Percentiles rank a stretch among this genome's conserved stretches.
These are phyloP conservation scores for Oehlia diaphana DNA, from an alignment of 192 early-diverging fungal genomes.

Conservation along the genomic window DNA sequence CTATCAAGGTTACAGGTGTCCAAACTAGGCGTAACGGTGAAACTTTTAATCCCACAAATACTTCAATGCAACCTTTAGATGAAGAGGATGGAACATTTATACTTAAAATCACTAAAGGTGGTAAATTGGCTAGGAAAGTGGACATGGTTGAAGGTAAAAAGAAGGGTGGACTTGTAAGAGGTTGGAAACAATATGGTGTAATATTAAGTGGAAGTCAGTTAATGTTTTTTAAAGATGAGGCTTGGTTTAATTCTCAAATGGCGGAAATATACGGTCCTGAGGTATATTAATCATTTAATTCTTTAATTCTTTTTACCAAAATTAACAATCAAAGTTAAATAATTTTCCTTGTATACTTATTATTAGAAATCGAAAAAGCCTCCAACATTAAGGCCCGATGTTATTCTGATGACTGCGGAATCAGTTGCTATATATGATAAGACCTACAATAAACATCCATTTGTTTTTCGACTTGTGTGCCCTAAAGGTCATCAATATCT, in stretches of 20 bases:
- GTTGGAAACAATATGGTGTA: conserved; percentile 76
- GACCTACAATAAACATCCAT: conserved; percentile 70
- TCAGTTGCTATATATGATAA: conserved; percentile 70
- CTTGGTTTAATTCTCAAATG: conserved; percentile 51
- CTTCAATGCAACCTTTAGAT: conserved; percentile 16
- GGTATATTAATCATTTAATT: not conserved
- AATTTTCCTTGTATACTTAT: not conserved
- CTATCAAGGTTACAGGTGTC: conserved; percentile 15
- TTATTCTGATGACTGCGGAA: conserved; percentile 45
- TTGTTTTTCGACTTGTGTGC: conserved; percentile 71
- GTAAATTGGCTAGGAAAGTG: conserved; percentile 70
- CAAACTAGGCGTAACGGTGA: conserved; percentile 11
- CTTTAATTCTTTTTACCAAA: not conserved
- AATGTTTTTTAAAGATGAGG: conserved; percentile 66
- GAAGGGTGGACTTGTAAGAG: conserved; percentile 55
- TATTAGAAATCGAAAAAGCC: conserved; percentile 24
- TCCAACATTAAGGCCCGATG: conserved; percentile 31
- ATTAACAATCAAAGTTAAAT: too few species aligned
- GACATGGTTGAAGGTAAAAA: conserved; percentile 67
- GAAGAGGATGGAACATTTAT: conserved; percentile 33
- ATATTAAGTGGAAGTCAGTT: conserved; percentile 77
- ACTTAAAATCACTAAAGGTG: conserved; percentile 63
- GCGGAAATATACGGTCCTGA: not conserved
- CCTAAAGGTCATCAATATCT: conserved; percentile 73
- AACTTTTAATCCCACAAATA: not conserved